phyloP scores from a whole-genome alignment of 805 yeast species.

The Metschnikowia reukaufii region DNA sequence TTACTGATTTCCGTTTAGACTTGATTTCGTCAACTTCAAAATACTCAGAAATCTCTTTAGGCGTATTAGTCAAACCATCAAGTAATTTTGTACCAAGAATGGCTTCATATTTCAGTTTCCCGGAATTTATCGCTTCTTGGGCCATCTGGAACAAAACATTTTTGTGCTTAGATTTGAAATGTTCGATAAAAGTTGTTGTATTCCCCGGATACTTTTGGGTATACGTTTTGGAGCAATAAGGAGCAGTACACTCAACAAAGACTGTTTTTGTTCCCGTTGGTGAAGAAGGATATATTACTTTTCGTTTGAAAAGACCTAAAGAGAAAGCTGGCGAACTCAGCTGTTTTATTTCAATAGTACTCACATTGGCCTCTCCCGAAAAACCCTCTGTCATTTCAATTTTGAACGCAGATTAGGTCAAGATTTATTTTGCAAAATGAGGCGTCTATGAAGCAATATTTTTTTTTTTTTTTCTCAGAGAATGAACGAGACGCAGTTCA shows the following conservation, averaged over 20 bases:
- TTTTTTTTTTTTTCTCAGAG: background rate
- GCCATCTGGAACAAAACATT: background rate
- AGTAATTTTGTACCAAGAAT: conserved; percentile 6
- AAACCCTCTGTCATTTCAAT: background rate
- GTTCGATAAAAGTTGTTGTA: conserved; percentile 3
- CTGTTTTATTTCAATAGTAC: background rate
- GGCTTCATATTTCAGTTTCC: conserved; percentile 5
- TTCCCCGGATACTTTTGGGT: conserved; percentile 5
- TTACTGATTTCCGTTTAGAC: background rate
- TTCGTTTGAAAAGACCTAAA: background rate
- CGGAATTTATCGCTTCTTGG: conserved; percentile 3
- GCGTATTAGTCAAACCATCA: background rate
- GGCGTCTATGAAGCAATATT: background rate
- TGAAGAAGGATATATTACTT: background rate
- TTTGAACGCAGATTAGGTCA: background rate
- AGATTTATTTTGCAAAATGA: background rate
- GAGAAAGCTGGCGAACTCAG: background rate
- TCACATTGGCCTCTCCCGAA: background rate
- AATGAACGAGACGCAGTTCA: background rate
- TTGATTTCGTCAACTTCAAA: conserved; percentile 2
- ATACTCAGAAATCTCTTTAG: conserved; percentile 5
- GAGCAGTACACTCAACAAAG: background rate
- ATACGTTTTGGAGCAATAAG: background rate
- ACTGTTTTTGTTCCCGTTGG: background rate
- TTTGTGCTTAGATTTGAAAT: conserved; percentile 1